These are phyloP conservation scores for Lasiosphaeris hirsuta DNA, from an alignment of 495 filamentous ascomycete genomes.

Conservation along the genomic window DNA sequence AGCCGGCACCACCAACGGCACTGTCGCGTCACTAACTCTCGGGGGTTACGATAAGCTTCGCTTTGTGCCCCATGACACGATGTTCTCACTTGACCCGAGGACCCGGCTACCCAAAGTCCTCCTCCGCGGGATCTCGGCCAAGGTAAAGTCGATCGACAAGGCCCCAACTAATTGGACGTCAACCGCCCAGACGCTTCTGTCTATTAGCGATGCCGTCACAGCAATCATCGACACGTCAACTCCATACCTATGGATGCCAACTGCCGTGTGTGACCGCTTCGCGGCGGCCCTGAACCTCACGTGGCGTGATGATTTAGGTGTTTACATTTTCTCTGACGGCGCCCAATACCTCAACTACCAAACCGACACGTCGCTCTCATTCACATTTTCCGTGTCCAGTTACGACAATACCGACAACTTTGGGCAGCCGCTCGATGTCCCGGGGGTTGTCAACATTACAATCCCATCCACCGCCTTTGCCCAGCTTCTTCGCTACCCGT, in stretches of 20 bases:
- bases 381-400: constrained; percentile 58
- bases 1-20: constrained; percentile 37
- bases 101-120: constrained; percentile 49
- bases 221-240: constrained; percentile 65
- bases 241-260: constrained; percentile 65
- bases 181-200: constrained; percentile 35
- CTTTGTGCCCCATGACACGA: constrained; percentile 51
- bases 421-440: constrained; percentile 38
- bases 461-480: constrained; percentile 64
- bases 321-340: constrained; percentile 40
- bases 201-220: constrained; percentile 44
- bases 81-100: constrained; percentile 49
- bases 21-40: constrained; percentile 55
- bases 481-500: constrained; percentile 55
- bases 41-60: constrained; percentile 63
- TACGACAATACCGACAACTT: constrained; percentile 44
- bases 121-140: constrained; percentile 53
- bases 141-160: constrained; percentile 36
- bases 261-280: constrained; percentile 58
- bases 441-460: constrained; percentile 56
- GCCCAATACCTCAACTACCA: constrained; percentile 32
- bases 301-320: constrained; percentile 49
- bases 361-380: constrained; percentile 46
- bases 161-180: constrained; percentile 41
- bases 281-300: constrained; percentile 56